These are phyloP conservation scores for Penicillium sp. DNA, from an alignment of 2,329 filamentous ascomycete genomes.

Conservation along the genomic window DNA sequence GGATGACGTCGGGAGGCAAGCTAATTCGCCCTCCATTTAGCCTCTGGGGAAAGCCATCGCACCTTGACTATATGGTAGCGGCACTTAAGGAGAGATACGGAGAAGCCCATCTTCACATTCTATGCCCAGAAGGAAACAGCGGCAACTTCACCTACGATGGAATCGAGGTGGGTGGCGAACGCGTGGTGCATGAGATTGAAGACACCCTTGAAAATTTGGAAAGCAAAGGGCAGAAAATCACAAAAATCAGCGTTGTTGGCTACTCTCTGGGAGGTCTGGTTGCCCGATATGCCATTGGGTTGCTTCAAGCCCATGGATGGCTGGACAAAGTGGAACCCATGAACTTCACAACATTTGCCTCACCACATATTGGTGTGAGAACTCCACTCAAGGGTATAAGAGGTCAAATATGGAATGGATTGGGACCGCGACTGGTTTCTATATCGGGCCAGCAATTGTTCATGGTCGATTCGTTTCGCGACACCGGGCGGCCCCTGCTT, in stretches of 20 bases:
- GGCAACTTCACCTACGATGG: conserved; percentile 65
- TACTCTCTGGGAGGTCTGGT: conserved; percentile 90
- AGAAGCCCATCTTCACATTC: conserved; percentile 53
- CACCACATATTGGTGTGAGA: conserved; percentile 76
- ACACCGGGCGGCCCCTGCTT: conserved; percentile 77
- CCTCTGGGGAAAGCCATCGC: conserved; percentile 62
- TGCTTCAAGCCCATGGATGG: conserved; percentile 77
- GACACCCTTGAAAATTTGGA: conserved; percentile 56
- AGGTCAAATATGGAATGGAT: conserved; percentile 74
- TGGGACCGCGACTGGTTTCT: conserved; percentile 78
- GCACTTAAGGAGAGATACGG: conserved; percentile 52
- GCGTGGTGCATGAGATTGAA: conserved; percentile 65
- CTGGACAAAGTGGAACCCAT: conserved; percentile 79
- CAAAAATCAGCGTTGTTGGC: conserved; percentile 80
- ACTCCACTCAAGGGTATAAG: conserved; percentile 66
- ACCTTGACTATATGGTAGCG: conserved; percentile 56
- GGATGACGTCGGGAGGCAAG: conserved; percentile 13
- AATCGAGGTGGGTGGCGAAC: conserved; percentile 68
- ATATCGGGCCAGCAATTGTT: conserved; percentile 86
- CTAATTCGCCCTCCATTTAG: conserved; percentile 33
- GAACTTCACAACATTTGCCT: conserved; percentile 93
- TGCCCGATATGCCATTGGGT: conserved; percentile 79
- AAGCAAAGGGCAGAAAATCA: conserved; percentile 67
- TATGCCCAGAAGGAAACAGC: conserved; percentile 57
- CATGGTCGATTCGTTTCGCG: conserved; percentile 79